phyloP scores from a whole-genome alignment of 2,329 filamentous ascomycete species.

The Diaporthe helianthi region DNA sequence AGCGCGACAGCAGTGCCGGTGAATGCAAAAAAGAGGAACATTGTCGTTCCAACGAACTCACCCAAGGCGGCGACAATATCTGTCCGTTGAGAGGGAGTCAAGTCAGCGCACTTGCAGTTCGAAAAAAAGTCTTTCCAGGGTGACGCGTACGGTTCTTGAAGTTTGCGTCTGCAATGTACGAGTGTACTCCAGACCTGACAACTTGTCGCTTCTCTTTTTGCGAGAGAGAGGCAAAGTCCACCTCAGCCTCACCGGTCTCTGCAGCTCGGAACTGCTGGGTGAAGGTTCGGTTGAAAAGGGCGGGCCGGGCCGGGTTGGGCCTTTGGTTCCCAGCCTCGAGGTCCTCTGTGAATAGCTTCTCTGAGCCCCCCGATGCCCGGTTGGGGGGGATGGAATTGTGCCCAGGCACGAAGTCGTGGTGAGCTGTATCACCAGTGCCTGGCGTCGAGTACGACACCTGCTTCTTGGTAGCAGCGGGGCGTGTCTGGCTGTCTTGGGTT shows the following conservation, averaged over 20 bases:
- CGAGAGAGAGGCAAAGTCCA: conserved; percentile 6
- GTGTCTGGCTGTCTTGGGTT: conserved; percentile 3
- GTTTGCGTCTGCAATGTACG: not conserved
- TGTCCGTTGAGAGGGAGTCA: not conserved
- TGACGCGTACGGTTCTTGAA: conserved; percentile 10
- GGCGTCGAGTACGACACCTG: conserved; percentile 6
- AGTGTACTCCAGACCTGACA: not conserved
- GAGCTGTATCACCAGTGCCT: not conserved
- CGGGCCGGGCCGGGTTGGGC: not conserved
- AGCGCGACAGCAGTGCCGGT: conserved; percentile 42
- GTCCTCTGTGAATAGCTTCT: conserved; percentile 10
- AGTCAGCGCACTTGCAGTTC: not conserved
- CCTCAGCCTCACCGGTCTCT: not conserved
- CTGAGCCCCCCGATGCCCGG: not conserved
- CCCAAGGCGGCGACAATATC: conserved; percentile 36
- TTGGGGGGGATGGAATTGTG: not conserved
- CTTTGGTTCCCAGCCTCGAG: not conserved
- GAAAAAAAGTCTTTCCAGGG: not conserved
- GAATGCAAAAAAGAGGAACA: conserved; percentile 53
- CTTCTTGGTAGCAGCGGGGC: conserved; percentile 1
- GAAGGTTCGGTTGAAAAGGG: conserved; percentile 3
- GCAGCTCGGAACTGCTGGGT: conserved; percentile 13
- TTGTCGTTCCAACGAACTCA: conserved; percentile 52
- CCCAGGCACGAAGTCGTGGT: not conserved
- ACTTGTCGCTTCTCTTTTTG: conserved; percentile 18